phyloP scores from a whole-genome alignment of 1,139 yeast species.

The Taphrina sp. region DNA sequence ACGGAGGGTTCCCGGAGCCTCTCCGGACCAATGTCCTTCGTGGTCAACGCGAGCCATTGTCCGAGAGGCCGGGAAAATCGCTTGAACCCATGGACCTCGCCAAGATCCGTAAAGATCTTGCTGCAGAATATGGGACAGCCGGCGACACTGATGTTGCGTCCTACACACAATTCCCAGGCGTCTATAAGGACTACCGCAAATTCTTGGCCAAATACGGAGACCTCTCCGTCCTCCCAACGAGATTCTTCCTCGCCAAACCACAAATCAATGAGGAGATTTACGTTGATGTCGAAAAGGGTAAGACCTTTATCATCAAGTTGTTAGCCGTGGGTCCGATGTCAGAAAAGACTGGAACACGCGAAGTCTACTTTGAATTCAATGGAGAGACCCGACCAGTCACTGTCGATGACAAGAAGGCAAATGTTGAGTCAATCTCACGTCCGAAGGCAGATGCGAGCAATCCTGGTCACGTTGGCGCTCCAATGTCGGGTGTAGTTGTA shows the following conservation, averaged over 20 bases:
- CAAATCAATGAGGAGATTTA: slow-evolving; percentile 81
- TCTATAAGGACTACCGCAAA: slow-evolving; percentile 80
- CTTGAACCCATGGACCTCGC: slow-evolving; percentile 78
- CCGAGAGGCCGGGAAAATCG: slow-evolving; percentile 85
- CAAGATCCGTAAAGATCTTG: slow-evolving; percentile 67
- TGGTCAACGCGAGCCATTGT: slow-evolving; percentile 86
- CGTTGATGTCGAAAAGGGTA: slow-evolving; percentile 92
- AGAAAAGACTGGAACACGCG: slow-evolving; percentile 82
- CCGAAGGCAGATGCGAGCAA: slow-evolving; percentile 85
- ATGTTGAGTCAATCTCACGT: slow-evolving; percentile 79
- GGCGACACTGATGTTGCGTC: slow-evolving; percentile 89
- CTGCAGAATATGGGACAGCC: slow-evolving; percentile 54
- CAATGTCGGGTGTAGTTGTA: slow-evolving; percentile 98
- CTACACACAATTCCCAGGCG: slow-evolving; percentile 97
- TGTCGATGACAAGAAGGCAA: slow-evolving; percentile 80
- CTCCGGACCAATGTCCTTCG: slow-evolving; percentile 82
- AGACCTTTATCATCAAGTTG: slow-evolving; percentile 82
- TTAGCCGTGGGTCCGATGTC: slow-evolving; percentile 91
- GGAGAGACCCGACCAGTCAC: slow-evolving; percentile 98
- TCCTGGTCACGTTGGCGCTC: slow-evolving; percentile 94
- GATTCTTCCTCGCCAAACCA: slow-evolving; percentile 83
- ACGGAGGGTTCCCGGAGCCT: slow-evolving; percentile 99
- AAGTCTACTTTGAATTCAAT: slow-evolving; percentile 94
- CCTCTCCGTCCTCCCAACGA: slow-evolving; percentile 87
- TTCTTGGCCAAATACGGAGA: slow-evolving; percentile 80